Base-by-base conservation (phyloP, 768 basidiomycete species). In the Pisolithus sp. region DNA sequence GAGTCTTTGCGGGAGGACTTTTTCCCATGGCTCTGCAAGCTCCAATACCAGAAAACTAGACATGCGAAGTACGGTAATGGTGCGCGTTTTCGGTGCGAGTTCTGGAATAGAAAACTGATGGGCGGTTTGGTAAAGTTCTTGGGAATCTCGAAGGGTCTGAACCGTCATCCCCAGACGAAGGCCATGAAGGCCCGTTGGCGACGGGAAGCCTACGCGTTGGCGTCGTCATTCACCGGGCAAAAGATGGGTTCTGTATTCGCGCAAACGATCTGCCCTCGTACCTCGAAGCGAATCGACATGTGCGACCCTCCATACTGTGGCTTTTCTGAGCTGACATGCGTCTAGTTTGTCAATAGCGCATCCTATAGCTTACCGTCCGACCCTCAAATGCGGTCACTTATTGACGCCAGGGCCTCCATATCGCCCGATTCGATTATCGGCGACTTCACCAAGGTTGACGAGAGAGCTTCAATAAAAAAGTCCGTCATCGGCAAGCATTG, bases 1-100 rank as follows among this genome's bases (percentile, higher is more conserved):
- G 85, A 90, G 47, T 95, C 93, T 15, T 75, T 97, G 48, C 78
- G 87, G 47, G 88, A 94, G 65, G 92, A 96, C 53, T 89, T 96
- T 60, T 65, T 97, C 10, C 94, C 94, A 0, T 96, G 93, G 90
- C 63, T 96, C 50, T 88, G 91, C 70, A 93, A 90, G 63, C 71
- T 89, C 6, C 88, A 89, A 55, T 92, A 92, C 64, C 84, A 83
- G 53, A 71, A 72, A 9, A 73, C 75, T 15, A 83, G 81, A 58
- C 73, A 73, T 56, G 68, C 66, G 44, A 85, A 82, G 68, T 88
- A 87, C 56, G 77, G 72, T 30, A 67, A 70, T 54, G 68, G 87
- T 86, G 62, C 53, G 67, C 23, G 48, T 42, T 46, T 42, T 50
- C 20, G 31, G 53, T 4, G 28, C 31, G 28, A 28, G 30, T 47